These are phyloP conservation scores for Pelargonium fulgidum DNA, from an alignment of 441 rosid genomes.

Conservation along the genomic window DNA sequence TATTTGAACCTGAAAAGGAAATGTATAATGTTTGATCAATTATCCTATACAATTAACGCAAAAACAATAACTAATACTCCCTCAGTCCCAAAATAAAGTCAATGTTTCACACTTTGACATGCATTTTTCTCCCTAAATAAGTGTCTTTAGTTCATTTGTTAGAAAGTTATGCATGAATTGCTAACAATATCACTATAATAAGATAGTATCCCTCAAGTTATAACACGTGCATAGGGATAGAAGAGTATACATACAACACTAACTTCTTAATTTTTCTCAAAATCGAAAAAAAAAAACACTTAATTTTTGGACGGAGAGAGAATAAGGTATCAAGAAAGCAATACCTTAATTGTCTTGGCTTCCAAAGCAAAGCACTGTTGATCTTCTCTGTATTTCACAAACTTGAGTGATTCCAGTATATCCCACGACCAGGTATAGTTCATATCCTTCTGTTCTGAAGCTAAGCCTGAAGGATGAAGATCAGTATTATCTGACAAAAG, in stretches of 20 bases:
- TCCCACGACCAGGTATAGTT: constrained; percentile 8
- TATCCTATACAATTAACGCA: not conserved
- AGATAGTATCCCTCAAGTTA: too few relatives aligned
- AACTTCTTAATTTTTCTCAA: too few relatives aligned
- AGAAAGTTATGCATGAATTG: too few relatives aligned
- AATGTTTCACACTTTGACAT: too few relatives aligned
- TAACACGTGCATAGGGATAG: too few relatives aligned
- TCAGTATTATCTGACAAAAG: not conserved
- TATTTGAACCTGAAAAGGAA: constrained; percentile 21
- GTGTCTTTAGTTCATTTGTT: too few relatives aligned
- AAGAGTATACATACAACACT: too few relatives aligned
- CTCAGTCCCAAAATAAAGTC: not conserved
- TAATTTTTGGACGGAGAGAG: too few relatives aligned
- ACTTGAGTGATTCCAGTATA: constrained; percentile 12
- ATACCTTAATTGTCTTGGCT: constrained; percentile 20
- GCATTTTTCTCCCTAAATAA: too few relatives aligned
- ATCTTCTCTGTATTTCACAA: not conserved
- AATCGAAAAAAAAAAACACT: too few relatives aligned
- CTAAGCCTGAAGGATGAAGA: not conserved
- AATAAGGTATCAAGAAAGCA: not conserved
- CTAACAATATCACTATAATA: not conserved
- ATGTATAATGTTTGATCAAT: not conserved
- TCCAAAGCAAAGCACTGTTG: constrained; percentile 1
- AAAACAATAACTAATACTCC: not conserved
- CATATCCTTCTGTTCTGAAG: not conserved